Conservation (phyloP, 2,329 filamentous ascomycete genomes). For the Lasiodiplodia hormozganensis region DNA sequence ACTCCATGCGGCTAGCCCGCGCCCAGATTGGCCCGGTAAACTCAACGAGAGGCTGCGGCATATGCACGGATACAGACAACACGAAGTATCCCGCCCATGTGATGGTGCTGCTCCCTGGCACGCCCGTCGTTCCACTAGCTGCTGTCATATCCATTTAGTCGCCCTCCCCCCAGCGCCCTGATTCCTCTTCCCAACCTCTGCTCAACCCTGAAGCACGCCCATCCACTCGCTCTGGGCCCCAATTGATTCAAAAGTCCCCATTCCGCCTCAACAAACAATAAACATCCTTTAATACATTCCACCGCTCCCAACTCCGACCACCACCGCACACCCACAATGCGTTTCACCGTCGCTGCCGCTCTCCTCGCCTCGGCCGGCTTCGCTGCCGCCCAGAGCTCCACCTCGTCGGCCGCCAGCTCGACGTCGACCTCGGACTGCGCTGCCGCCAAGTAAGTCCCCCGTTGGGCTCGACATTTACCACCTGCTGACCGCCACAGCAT, state of each 20-base stretch:
- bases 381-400: conserved; percentile 30
- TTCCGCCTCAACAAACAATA: not conserved
- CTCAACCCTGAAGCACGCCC: not conserved
- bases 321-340: conserved; percentile 8
- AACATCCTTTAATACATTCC: not conserved
- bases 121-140: conserved; percentile 1
- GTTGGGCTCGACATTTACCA: not conserved
- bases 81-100: conserved; percentile 10
- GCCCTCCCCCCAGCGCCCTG: not conserved
- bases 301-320: not conserved
- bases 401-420: not conserved
- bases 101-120: conserved; percentile 4
- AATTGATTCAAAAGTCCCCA: not conserved
- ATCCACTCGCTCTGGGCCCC: conserved; percentile 26
- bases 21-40: conserved; percentile 4
- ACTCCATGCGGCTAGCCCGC: conserved; percentile 6
- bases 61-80: conserved; percentile 19
- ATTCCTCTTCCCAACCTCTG: not conserved
- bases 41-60: conserved; percentile 1
- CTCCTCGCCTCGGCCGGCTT: conserved; percentile 30
- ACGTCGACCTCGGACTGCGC: conserved; percentile 36
- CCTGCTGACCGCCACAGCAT: conserved; percentile 48
- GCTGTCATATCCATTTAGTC: conserved; percentile 19
- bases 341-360: conserved; percentile 22
- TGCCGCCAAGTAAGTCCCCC: conserved; percentile 47